These are phyloP conservation scores for Adenanthera pavonina DNA, from an alignment of 306 rosid genomes.

Conservation along the genomic window DNA sequence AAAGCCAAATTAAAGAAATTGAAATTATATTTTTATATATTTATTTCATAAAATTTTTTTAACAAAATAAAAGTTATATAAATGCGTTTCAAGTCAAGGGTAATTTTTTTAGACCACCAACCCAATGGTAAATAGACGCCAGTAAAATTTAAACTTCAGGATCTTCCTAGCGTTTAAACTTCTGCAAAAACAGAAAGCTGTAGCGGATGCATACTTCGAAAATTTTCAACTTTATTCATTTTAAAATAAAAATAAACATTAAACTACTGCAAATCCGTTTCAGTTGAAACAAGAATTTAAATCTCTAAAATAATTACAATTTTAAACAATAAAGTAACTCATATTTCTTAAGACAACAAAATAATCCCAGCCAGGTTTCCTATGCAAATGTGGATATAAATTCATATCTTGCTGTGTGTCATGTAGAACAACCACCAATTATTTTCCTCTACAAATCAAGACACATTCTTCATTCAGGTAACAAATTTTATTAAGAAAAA, in stretches of 20 bases:
- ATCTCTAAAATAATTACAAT: neutral
- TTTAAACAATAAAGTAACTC: neutral
- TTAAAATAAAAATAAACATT: neutral
- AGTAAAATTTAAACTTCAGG: neutral
- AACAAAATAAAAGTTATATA: too few species aligned
- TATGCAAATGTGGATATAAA: neutral
- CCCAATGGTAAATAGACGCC: too few species aligned
- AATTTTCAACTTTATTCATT: neutral
- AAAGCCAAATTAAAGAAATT: too few species aligned
- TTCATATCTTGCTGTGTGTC: neutral
- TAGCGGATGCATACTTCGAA: neutral
- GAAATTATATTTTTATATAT: too few species aligned
- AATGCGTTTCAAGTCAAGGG: too few species aligned
- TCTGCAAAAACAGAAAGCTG: neutral
- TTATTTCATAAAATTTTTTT: too few species aligned
- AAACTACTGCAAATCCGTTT: neutral
- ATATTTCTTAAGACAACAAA: neutral
- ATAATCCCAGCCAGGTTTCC: neutral
- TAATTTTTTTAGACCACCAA: too few species aligned
- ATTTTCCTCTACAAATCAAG: neutral
- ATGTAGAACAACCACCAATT: neutral
- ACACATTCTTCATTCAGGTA: conserved; percentile 1
- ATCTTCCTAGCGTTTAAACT: neutral
- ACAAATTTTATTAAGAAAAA: conserved; percentile 33
- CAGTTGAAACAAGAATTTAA: neutral